A percentile compares a stretch with the other conserved stretches of the same genome.
These are phyloP conservation scores for Calonectria multiphialidica DNA, from an alignment of 2,329 filamentous ascomycete genomes.

Conservation along the genomic window DNA sequence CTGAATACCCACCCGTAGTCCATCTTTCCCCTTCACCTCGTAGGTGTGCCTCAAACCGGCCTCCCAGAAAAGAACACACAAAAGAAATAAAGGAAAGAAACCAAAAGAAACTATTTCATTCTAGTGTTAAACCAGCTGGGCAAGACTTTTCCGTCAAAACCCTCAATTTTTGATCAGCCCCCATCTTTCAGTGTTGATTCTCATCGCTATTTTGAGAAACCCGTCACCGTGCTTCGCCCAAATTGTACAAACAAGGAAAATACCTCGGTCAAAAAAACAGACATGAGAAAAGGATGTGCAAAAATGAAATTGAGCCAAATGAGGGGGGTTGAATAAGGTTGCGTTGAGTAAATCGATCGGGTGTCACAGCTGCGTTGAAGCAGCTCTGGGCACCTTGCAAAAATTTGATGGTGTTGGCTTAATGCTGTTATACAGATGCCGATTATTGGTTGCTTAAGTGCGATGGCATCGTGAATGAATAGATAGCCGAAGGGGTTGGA, in stretches of 20 bases:
- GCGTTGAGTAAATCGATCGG: neutral
- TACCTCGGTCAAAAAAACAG: slow-evolving; percentile 7
- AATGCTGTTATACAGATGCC: neutral
- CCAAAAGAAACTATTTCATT: slow-evolving; percentile 30
- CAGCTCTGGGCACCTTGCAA: neutral
- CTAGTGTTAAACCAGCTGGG: slow-evolving; percentile 26
- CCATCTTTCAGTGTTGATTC: slow-evolving; percentile 20
- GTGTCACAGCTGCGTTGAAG: neutral
- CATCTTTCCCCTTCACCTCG: slow-evolving; percentile 23
- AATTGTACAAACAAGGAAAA: slow-evolving; percentile 26
- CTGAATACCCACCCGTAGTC: slow-evolving; percentile 32
- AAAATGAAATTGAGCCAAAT: slow-evolving; percentile 4
- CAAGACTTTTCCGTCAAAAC: slow-evolving; percentile 24
- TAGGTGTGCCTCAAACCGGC: slow-evolving; percentile 22
- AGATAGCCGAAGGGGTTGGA: neutral
- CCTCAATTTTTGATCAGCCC: slow-evolving; percentile 15
- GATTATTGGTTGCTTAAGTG: neutral
- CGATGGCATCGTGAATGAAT: neutral
- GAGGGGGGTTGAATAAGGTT: neutral
- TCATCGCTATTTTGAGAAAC: slow-evolving; percentile 18
- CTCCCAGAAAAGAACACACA: slow-evolving; percentile 17
- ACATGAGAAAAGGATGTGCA: slow-evolving; percentile 16
- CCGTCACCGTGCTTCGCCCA: slow-evolving; percentile 22
- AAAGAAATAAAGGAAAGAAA: slow-evolving; percentile 26
- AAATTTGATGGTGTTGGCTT: neutral